These are phyloP conservation scores for Ascocoryne sarcoides DNA, from an alignment of 2,329 filamentous ascomycete genomes.

Conservation along the genomic window DNA sequence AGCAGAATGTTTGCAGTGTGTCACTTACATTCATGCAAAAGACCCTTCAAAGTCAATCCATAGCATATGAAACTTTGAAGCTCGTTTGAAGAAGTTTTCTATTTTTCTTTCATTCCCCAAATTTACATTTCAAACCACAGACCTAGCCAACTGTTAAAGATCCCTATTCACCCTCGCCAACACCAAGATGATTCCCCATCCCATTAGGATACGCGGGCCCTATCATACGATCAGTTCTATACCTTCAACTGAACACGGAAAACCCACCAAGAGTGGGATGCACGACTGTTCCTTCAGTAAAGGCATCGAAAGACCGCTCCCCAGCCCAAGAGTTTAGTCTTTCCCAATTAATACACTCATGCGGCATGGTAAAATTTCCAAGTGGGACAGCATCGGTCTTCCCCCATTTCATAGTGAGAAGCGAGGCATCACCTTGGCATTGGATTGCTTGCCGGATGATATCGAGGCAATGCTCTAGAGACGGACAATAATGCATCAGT, in stretches of 20 bases:
- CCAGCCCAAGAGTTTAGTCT: background rate
- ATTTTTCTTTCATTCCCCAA: too few relatives aligned
- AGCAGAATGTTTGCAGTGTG: too few relatives aligned
- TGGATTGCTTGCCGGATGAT: conserved; percentile 1
- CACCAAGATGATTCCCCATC: background rate
- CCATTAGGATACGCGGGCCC: background rate
- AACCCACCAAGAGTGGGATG: conserved; percentile 3
- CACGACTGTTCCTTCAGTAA: background rate
- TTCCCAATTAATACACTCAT: conserved; percentile 3
- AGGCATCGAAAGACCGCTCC: background rate
- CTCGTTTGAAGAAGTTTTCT: too few relatives aligned
- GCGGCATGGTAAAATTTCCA: conserved; percentile 1
- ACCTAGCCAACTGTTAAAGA: too few relatives aligned
- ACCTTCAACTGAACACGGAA: background rate
- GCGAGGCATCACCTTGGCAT: conserved; percentile 1
- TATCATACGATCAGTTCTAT: background rate
- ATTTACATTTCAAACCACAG: too few relatives aligned
- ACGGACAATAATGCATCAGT: background rate
- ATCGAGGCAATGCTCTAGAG: conserved; percentile 3
- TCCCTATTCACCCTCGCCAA: background rate
- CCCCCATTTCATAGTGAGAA: conserved; percentile 2
- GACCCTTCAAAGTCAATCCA: too few relatives aligned
- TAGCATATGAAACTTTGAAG: too few relatives aligned
- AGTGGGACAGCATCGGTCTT: background rate
- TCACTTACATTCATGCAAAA: too few relatives aligned